Percentiles rank a stretch among this genome's conserved stretches.
phyloP scores from a whole-genome alignment of 345 rosid species.

The Hevea brasiliensis region DNA sequence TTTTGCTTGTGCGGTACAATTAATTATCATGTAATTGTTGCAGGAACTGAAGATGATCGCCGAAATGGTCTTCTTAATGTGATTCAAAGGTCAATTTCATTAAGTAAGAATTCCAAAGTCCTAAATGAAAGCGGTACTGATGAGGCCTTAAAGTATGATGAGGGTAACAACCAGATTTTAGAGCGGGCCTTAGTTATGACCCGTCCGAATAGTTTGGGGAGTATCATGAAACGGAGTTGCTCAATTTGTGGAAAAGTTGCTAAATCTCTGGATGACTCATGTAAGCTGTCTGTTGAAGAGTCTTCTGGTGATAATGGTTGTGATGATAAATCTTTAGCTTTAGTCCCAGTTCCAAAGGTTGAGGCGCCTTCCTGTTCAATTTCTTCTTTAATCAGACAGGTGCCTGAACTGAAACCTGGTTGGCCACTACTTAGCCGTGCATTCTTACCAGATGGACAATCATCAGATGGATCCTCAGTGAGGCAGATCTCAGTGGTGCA shows the following conservation, averaged over 20 bases:
- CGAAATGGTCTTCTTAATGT: constrained; percentile 50
- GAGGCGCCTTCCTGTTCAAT: constrained; percentile 43
- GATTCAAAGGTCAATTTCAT: constrained; percentile 53
- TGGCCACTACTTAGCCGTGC: constrained; percentile 81
- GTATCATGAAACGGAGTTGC: constrained; percentile 40
- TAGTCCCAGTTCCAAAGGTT: constrained; percentile 46
- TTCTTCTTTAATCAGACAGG: constrained; percentile 41
- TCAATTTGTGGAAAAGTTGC: constrained; percentile 54
- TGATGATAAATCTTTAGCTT: constrained; percentile 48
- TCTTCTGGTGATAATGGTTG: constrained; percentile 22
- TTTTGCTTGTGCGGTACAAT: not conserved
- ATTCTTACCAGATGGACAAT: constrained; percentile 28
- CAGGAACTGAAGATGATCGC: constrained; percentile 52
- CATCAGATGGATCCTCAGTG: constrained; percentile 36
- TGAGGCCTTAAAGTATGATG: constrained; percentile 24
- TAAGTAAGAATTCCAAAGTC: constrained; percentile 48
- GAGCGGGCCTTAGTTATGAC: constrained; percentile 47
- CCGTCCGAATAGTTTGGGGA: constrained; percentile 30
- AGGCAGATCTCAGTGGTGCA: constrained; percentile 48
- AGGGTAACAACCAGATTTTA: constrained; percentile 36
- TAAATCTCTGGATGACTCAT: constrained; percentile 22
- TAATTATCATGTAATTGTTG: constrained; percentile 8
- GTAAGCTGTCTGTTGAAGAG: constrained; percentile 29
- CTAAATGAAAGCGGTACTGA: constrained; percentile 36
- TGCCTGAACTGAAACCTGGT: constrained; percentile 69